Evolutionary conservation across 495 filamentous ascomycete genomes (phyloP).

Genomic region (Rhypophila decipiens): DNA sequence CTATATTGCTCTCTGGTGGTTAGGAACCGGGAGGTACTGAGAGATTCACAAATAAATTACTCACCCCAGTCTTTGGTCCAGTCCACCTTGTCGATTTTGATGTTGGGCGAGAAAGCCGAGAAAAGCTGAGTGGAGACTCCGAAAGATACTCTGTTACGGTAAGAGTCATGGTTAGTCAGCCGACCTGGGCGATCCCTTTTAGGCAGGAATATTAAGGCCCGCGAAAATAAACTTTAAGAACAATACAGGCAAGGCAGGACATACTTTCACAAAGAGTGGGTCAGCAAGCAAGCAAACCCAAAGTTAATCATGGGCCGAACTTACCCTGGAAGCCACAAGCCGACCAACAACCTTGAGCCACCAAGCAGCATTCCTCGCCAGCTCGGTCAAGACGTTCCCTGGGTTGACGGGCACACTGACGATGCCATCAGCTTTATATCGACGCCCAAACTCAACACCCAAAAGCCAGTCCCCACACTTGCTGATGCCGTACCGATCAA

Average conservation of each 20-base stretch:
- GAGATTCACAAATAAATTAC: no score
- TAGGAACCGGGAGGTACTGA: no score
- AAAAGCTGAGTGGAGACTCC: constrained; percentile 43
- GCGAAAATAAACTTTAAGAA: no score
- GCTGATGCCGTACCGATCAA: constrained; percentile 28
- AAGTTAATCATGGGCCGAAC: constrained; percentile 19
- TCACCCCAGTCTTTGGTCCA: constrained; percentile 2
- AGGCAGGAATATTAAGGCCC: no score
- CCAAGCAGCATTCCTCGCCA: constrained; percentile 20
- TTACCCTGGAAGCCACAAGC: constrained; percentile 9
- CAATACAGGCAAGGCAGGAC: no score
- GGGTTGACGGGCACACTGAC: constrained; percentile 27
- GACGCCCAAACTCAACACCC: constrained; percentile 26
- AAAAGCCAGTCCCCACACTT: constrained; percentile 36
- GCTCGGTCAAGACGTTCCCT: constrained; percentile 28
- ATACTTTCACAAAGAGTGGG: no score
- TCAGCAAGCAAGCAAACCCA: no score
- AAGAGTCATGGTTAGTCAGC: no score
- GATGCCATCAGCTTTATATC: constrained; percentile 23
- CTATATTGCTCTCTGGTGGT: not conserved
- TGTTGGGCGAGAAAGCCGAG: constrained; percentile 34
- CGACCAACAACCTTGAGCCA: constrained; percentile 1
- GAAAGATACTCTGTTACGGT: no score
- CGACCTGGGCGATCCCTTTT: no score
- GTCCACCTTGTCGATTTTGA: constrained; percentile 13